Base-by-base conservation (phyloP, 441 rosid genomes). In the Geranium incanum region DNA sequence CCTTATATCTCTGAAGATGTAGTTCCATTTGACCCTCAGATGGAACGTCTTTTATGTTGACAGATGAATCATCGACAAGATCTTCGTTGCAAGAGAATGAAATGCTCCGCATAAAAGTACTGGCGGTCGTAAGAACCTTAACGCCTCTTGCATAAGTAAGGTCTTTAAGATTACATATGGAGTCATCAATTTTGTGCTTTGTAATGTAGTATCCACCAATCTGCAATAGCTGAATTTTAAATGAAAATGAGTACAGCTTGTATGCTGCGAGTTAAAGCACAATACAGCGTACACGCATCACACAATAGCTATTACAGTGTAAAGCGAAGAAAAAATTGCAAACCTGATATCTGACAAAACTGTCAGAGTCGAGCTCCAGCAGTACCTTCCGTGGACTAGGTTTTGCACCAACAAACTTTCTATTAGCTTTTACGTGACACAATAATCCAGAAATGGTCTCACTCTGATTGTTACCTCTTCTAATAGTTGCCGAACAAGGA, bases 161-260 rank as follows among this genome's bases (percentile, higher is more conserved):
- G 70, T 77, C 78, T 77, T 80, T 75, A 64, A 79, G 60, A 37
- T 73, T 45, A 75, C 88, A 86, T 48, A 85, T 78, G 69, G 84
- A 72, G 78, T 84, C 91, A 75, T 84, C 85, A 19, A 52, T 50
- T 43, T 66, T 71, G 72, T 89, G 92, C 75, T 84, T 90, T 75
- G 85, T 76, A 69, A 90, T 77, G 81, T 92, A 90, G 77, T 78
- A 89, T 67, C 83, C 76, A 50, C 91, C 99, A 78, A 92, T 86
- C 86, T 88, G 89, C 85, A 94, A 80, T 43, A 59, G 71, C 96
- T 91, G 91, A 78, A 80, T 81, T 50, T 75, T 36, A 72, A 39
- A 78, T 71, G 69, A 38, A 79, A 75, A 73, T 71, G 23, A 69
- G 68, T 6, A 73, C 23, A 66, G 16, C 12, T 28, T 12, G 18